Evolutionary conservation across 2,329 filamentous ascomycete species (phyloP).

Genomic region (Pseudogymnoascus sp.): DNA sequence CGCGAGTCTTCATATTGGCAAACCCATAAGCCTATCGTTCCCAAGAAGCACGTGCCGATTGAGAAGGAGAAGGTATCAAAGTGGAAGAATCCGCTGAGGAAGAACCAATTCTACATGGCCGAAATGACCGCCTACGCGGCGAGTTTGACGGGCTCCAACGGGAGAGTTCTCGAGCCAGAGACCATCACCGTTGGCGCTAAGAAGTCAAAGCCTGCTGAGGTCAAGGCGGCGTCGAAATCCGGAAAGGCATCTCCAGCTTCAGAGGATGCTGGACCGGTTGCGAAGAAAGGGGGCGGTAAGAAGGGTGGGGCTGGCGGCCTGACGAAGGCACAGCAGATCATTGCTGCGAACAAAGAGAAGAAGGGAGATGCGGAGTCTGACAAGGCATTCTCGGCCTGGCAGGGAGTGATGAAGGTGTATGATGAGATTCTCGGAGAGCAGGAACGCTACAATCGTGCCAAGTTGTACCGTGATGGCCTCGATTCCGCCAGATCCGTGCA

Average conservation of each 20-base stretch:
- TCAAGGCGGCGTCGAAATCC: conserved; percentile 22
- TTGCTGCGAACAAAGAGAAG: conserved; percentile 25
- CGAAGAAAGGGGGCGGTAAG: conserved; percentile 30
- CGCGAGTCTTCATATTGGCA: conserved; percentile 55
- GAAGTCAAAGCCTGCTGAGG: conserved; percentile 22
- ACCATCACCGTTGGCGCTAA: conserved; percentile 46
- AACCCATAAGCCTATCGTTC: conserved; percentile 44
- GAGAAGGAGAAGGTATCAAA: conserved; percentile 35
- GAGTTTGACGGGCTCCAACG: conserved; percentile 58
- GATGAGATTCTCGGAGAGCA: conserved; percentile 23
- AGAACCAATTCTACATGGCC: conserved; percentile 56
- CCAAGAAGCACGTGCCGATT: conserved; percentile 32
- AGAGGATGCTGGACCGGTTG: conserved; percentile 15
- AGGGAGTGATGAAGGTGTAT: conserved; percentile 24
- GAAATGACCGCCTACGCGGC: conserved; percentile 63
- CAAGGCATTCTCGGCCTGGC: conserved; percentile 28
- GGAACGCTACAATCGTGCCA: conserved; percentile 24
- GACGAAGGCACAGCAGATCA: conserved; percentile 30
- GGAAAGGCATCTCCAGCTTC: conserved; percentile 13
- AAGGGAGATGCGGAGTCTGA: conserved; percentile 25
- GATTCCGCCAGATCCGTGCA: conserved; percentile 23
- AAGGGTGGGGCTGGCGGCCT: conserved; percentile 33
- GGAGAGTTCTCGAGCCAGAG: conserved; percentile 58
- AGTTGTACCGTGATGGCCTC: conserved; percentile 25
- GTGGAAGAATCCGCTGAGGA: conserved; percentile 29